Base-by-base conservation (phyloP, 2,329 filamentous ascomycete species). In the Arthroderma sp. region DNA sequence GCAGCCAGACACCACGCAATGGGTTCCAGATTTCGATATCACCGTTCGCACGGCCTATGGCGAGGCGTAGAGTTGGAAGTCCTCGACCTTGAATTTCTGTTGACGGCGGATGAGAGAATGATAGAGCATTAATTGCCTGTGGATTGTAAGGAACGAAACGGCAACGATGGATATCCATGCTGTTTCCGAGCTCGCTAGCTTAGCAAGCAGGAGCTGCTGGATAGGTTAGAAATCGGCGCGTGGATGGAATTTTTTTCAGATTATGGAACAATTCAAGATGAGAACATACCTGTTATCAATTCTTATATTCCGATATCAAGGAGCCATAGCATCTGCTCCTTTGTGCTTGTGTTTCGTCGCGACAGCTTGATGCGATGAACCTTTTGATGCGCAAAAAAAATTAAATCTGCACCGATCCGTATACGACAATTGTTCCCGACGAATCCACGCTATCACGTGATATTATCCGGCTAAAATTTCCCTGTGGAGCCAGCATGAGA, bases 11-110 rank as follows among this genome's bases (percentile, higher is more conserved):
- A 10, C 85, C 85, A 51, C 77, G 77, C 44, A 80, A 68, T 3
- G 89, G 87, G 62, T 94, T 94, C 91, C 91, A 98, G 52, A 98
- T 87, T 67, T 98, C 91, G 55, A 98, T 91, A 59, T 94, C 85
- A 55, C 91, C 91, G 61, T 96, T 95, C 47, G 85, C 83, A 53
- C 91, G 81, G 48, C 91, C 91, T 55, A 98, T 77, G 1, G 91
- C 91, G 44, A 96, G 76, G 53, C 87, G 79, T 45, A 86, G 73
- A 43, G 73, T 78, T 49, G 72, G 75, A 22, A 74, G 71, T 42
- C 66, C 64, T 56, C 72, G 69, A 52, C 63, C 62, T 28, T 59
- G 52, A 51, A 61, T 56, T 53, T 65, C 66, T 61, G 62, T 67
- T 51, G 62, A 68, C 22, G 63, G 72, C 15, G 83, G 72, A 61